Base-by-base conservation (phyloP, 164 flowering plant genomes). In the Umbilicus rupestris region DNA sequence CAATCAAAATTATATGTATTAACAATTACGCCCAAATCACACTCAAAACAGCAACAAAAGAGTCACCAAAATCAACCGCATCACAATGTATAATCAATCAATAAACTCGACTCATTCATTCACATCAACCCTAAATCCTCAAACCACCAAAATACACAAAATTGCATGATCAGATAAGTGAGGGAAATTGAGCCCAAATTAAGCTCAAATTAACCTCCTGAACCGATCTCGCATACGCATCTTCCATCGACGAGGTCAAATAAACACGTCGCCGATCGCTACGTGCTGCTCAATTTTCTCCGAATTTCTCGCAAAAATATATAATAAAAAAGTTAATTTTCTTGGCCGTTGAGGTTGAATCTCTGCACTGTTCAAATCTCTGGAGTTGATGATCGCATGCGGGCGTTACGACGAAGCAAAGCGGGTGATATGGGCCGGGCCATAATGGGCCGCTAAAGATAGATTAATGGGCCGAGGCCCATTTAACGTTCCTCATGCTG, bases 221-320 rank as follows among this genome's bases (percentile, higher is more conserved):
- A 24, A 78, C 84, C 57, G 97, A 91, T 91, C 93, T 83, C 59
- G 95, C 95, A 63, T 70, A 87, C 5, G 97, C 95, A 75, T 88
- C 89, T 49, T 91, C 96, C 97, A 91, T 91, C 58, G 35, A 33
- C 11, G 69, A 41, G 44, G 44, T 41, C 44, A 41, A 7, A n/a
- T n/a, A 49, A n/a, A 49, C 55, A 20, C 33, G 33, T 55, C 31
- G 35, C 33, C 60, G 60, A 41, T 55, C 7, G 30, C 59, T 26
- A 30, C 59, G 10, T 1, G 31, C 17, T 24, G 30, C 59, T 52
- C 59, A 31, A 24, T 12, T 41, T 9, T 2, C 57, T 49, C 55
- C 2, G 24, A 22, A 20, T 41, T 3, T 41, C 9, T 49, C 11
- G 28, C 24, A 49, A 20, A n/a, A n/a, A n/a, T n/a, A n/a, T 49